Evolutionary conservation across 192 early-diverging fungal genomes (phyloP), one percentile per base, ranked within the genome.

Genomic region (Linnemannia exigua): DNA sequence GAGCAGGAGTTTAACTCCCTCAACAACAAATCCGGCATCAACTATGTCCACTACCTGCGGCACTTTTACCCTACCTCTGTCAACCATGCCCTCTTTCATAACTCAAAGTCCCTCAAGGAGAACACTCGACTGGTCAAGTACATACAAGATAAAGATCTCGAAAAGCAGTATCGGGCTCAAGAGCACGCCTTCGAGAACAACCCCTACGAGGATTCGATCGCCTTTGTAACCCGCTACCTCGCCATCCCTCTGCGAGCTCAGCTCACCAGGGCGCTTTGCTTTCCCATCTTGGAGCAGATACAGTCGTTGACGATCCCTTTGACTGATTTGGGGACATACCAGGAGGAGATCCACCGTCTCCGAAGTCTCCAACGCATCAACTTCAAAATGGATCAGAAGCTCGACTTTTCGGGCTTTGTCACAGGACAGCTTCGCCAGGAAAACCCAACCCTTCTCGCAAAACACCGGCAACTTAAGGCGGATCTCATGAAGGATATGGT

Each of bases 341-440:
- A 33, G 7, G 33, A 20, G 1, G 58, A 67, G 47, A 54, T 77
- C 31, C 51, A 61, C 47, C 70, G 58, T 19, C 46, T 82, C 58
- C 47, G 52, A 61, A 71, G 19, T 15, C 70, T 82, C 6, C 35
- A 25, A 15, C 14, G 58, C 22, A 36, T 82, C 19, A 54, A 70
- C 20, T 82, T 82, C 69, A 28, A 71, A 14, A 31, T 73, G 69
- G 81, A 82, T 20, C 37, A 72, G 37, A 76, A 82, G 67, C 58
- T 72, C 16, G n/a, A 69, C 4, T 76, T 71, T 47, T 33, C 37
- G n/a, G 6, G 4, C 14, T 72, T 48, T 19, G 16, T 72, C 50
- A 11, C 2, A 12, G 20, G 17, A 0, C 19, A 46, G 2, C 33
- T 68, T 4, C 15, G 50, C 20, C 35, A 66, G 3, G 51, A 67